phyloP scores from a whole-genome alignment of 306 rosid genomes.

The Fragaria nilgerrensis region DNA sequence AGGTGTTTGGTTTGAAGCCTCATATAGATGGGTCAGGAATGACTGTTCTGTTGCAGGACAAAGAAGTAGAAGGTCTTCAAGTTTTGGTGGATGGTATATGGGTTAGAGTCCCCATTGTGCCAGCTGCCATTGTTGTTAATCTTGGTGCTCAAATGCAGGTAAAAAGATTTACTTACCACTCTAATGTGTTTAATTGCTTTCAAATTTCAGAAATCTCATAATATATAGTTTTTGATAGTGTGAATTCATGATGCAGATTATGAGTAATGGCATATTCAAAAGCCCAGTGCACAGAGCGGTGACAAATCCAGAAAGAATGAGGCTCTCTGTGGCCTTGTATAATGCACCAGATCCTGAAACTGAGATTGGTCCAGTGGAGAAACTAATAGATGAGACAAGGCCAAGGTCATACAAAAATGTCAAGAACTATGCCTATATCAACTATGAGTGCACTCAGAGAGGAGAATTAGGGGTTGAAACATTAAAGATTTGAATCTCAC shows the following conservation, averaged over 20 bases:
- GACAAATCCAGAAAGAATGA: background rate
- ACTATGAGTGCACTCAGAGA: no score
- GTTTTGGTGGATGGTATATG: slow-evolving; percentile 58
- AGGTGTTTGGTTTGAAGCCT: slow-evolving; percentile 57
- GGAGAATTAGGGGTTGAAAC: no score
- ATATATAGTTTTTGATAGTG: background rate
- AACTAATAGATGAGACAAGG: no score
- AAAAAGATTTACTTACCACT: background rate
- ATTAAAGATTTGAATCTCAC: no score
- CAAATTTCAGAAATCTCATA: background rate
- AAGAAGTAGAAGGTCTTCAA: slow-evolving; percentile 75
- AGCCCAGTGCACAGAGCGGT: background rate
- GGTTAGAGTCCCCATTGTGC: slow-evolving; percentile 20
- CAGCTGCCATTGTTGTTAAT: background rate
- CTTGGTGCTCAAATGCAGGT: background rate
- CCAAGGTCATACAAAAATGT: no score
- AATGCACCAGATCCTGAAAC: background rate
- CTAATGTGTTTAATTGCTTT: background rate
- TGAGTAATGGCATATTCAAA: background rate
- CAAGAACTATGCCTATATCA: no score
- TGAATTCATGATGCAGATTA: background rate
- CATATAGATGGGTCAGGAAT: slow-evolving; percentile 69
- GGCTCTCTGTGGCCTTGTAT: background rate
- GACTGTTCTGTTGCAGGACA: slow-evolving; percentile 66
- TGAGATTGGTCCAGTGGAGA: background rate